Base-by-base conservation (phyloP, 179 eudicot species). In the Beta corolliflora region DNA sequence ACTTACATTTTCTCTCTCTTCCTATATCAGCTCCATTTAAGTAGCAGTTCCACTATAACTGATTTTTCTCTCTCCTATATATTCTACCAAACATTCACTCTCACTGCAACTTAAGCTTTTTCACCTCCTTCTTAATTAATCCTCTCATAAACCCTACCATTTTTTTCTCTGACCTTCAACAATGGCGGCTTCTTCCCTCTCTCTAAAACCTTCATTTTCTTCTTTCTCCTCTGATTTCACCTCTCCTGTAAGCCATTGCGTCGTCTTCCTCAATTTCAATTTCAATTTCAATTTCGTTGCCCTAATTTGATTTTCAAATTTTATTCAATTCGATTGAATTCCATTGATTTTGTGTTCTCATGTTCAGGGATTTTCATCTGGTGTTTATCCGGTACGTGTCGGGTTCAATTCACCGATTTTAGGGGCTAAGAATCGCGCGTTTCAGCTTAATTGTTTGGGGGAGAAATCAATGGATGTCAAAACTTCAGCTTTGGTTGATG, bases 391-490 rank as follows among this genome's bases (percentile, higher is more conserved):
- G 7, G 85, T 81, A 36, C 79, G 87, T 74, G 68, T 88, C 60
- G 86, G 85, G 44, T 82, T 85, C 71, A 88, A 81, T 81, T 72
- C 78, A 25, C n/a, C 55, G 54, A 81, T 66, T 55, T 54, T 73
- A 36, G 61, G 55, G 31, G 77, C 64, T 41, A 86, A 85, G 58
- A 83, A 23, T 71, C 73, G 76, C 44, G 61, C 81, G 12, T 77
- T 89, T 78, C 87, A 84, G 72, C 31, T 91, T 80, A 88, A 83
- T 82, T 92, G 98, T 83, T 82, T 59, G 19, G 86, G 87, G 41
- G 91, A 88, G 77, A 92, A 86, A 81, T 91, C 81, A 61, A 89
- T 91, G 91, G 94, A 92, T 77, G 85, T 91, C 7, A 85, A 86
- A 44, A 50, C 86, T 15, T 88, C 90, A 9, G 93, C 92, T 65